phyloP scores from a whole-genome alignment of 345 rosid species.

The Arabidopsis suecica region DNA sequence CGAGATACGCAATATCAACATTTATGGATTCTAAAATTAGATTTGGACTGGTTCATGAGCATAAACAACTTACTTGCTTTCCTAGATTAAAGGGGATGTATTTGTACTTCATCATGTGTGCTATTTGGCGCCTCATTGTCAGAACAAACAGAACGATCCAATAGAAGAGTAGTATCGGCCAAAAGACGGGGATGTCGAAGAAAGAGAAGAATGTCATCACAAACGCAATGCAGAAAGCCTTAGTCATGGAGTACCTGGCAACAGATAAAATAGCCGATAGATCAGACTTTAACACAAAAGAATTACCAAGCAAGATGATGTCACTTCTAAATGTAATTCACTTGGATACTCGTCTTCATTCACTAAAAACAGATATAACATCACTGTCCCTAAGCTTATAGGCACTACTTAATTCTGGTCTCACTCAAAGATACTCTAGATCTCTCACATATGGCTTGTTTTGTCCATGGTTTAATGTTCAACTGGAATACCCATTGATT shows the following conservation, averaged over 20 bases:
- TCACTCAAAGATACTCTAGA: background rate
- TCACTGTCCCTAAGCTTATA: background rate
- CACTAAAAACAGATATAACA: background rate
- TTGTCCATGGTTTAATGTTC: background rate
- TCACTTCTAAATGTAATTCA: background rate
- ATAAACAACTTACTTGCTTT: conserved; percentile 64
- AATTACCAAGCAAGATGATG: background rate
- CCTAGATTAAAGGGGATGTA: conserved; percentile 73
- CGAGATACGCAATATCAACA: background rate
- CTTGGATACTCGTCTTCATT: background rate
- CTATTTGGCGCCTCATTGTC: conserved; percentile 81
- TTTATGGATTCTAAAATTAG: background rate
- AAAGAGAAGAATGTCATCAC: conserved; percentile 80
- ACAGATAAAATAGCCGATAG: conserved; percentile 3
- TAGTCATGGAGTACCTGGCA: conserved; percentile 80
- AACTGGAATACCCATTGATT: background rate
- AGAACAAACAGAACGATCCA: conserved; percentile 79
- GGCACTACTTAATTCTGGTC: background rate
- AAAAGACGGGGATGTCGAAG: conserved; percentile 84
- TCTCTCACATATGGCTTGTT: background rate
- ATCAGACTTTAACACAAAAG: background rate
- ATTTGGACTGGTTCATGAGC: background rate
- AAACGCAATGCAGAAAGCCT: conserved; percentile 76
- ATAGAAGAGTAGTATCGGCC: conserved; percentile 84
- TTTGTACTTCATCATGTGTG: conserved; percentile 89